A percentile compares a stretch with the other conserved stretches of the same genome.
phyloP scores from a whole-genome alignment of 1,139 yeast genomes.

The Magnusiomyces ingens region DNA sequence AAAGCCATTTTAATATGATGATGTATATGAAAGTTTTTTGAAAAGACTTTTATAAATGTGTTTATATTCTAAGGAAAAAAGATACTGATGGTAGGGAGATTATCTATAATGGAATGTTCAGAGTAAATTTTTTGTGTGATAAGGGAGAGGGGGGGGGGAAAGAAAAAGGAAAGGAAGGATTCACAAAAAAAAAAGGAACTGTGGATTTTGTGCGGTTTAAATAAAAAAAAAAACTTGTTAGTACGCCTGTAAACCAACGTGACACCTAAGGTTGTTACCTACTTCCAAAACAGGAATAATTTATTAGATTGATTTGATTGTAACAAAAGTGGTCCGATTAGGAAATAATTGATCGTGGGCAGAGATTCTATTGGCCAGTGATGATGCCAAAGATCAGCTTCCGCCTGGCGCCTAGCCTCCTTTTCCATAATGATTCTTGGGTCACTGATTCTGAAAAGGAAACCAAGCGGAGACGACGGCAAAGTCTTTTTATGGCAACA shows the following conservation, averaged over 20 bases:
- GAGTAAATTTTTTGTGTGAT: not conserved
- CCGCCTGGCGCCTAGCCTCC: no score
- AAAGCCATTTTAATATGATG: not conserved
- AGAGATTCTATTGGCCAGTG: not conserved
- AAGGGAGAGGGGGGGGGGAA: not conserved
- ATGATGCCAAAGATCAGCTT: no score
- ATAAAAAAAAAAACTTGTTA: not conserved
- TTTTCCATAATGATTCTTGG: no score
- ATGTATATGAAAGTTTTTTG: not conserved
- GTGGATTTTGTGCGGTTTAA: not conserved
- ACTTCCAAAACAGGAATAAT: not conserved
- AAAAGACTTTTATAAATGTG: not conserved
- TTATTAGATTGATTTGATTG: not conserved
- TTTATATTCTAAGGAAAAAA: not conserved
- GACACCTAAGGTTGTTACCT: not conserved
- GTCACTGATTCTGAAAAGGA: no score
- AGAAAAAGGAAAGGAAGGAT: not conserved
- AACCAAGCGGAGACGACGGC: no score
- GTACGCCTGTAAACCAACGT: not conserved
- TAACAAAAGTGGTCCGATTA: not conserved
- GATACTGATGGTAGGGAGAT: not conserved
- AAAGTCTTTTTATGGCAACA: no score
- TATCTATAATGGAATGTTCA: not conserved
- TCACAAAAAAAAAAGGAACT: not conserved
- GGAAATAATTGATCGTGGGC: not conserved